Evolutionary conservation across 345 rosid species (phyloP).

Genomic region (Mercurialis annua): DNA sequence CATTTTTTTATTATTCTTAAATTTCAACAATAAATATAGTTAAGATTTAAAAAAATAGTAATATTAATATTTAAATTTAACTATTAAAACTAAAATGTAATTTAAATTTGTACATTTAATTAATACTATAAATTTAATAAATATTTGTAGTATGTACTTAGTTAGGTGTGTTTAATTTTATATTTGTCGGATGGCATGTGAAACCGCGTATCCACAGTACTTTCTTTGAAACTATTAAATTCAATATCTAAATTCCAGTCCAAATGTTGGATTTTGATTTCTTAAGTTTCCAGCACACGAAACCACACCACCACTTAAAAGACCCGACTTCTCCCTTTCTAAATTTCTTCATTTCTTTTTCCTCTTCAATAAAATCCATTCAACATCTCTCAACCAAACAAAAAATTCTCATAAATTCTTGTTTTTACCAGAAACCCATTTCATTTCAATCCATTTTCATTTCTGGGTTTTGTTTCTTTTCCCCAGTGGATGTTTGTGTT

Average conservation of each 20-base stretch:
- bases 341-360: neutral
- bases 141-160: too few relatives aligned
- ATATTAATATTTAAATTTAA: too few relatives aligned
- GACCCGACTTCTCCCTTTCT: neutral
- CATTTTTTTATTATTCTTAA: too few relatives aligned
- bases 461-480: neutral
- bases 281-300: neutral
- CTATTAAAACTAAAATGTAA: too few relatives aligned
- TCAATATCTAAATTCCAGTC: constrained; percentile 4
- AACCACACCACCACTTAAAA: neutral
- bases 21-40: too few relatives aligned
- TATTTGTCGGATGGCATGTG: neutral
- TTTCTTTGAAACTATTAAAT: neutral
- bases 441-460: neutral
- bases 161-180: too few relatives aligned
- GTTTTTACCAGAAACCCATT: neutral
- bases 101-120: too few relatives aligned
- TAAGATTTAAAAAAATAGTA: too few relatives aligned
- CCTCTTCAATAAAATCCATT: neutral
- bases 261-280: neutral
- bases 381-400: neutral
- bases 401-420: neutral
- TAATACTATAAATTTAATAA: too few relatives aligned
- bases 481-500: constrained; percentile 18
- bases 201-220: neutral